These are phyloP conservation scores for Camelina sativa DNA, from an alignment of 345 rosid genomes.

Conservation along the genomic window DNA sequence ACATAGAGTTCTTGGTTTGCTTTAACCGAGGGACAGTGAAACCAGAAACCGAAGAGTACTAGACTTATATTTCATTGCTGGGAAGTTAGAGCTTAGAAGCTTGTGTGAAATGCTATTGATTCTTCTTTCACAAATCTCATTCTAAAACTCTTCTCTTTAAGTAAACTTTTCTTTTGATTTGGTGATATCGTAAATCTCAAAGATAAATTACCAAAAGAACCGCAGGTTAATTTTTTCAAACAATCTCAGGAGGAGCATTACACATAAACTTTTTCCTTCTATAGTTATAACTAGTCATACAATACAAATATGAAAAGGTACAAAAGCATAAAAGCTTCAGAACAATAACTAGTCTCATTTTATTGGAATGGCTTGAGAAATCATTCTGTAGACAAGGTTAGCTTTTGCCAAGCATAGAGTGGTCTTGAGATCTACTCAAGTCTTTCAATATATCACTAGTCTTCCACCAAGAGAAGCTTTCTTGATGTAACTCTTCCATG, in stretches of 20 bases:
- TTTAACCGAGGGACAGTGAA: constrained; percentile 55
- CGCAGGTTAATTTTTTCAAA: background rate
- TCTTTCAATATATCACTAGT: background rate
- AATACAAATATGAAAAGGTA: background rate
- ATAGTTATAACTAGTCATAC: constrained; percentile 11
- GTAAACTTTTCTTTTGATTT: background rate
- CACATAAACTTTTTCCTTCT: background rate
- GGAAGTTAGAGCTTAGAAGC: constrained; percentile 1
- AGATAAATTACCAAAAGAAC: background rate
- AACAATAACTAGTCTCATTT: background rate
- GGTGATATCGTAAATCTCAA: constrained; percentile 8
- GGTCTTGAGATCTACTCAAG: constrained; percentile 16
- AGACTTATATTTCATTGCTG: constrained; percentile 11
- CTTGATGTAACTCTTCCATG: background rate
- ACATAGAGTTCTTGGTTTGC: constrained; percentile 81
- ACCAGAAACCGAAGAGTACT: constrained; percentile 32
- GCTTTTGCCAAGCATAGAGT: constrained; percentile 13
- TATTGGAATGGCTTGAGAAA: background rate
- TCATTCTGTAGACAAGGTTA: constrained; percentile 10
- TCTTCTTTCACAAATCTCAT: constrained; percentile 25
- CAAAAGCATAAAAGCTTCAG: background rate
- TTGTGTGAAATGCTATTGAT: background rate
- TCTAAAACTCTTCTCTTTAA: background rate
- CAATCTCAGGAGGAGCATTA: background rate
- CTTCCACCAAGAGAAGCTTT: constrained; percentile 21